Percentiles rank a stretch among this genome's conserved stretches.
These are phyloP conservation scores for Chaetoceros tenuissimus DNA, from an alignment of 108 stramenopile species.

Conservation along the genomic window DNA sequence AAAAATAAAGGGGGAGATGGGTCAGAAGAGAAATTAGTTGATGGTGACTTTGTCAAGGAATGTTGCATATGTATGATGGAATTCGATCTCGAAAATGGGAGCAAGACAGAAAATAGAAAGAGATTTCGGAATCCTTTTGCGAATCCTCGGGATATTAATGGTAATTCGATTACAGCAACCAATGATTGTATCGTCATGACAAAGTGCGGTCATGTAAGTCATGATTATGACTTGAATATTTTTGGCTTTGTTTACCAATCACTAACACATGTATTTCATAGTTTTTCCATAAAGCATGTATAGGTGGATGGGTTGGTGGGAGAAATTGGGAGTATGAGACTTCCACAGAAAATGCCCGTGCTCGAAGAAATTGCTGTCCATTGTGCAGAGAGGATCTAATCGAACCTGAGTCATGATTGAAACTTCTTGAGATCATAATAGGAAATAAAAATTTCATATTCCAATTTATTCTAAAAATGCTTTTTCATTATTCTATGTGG, in stretches of 20 bases:
- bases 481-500: too few species aligned
- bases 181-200: constrained; percentile 37
- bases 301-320: constrained; percentile 50
- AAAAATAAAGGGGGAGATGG: constrained; percentile 1
- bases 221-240: too few species aligned
- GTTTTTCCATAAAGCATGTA: constrained; percentile 43
- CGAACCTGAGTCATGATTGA: too few species aligned
- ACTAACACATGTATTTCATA: too few species aligned
- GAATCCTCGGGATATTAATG: not conserved
- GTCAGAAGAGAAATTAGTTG: not conserved
- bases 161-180: not conserved
- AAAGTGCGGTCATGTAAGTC: constrained; percentile 44
- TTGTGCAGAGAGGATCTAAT: constrained; percentile 50
- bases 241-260: too few species aligned
- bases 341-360: too few species aligned
- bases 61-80: constrained; percentile 71
- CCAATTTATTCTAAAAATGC: too few species aligned
- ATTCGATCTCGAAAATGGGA: constrained; percentile 15
- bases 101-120: constrained; percentile 4
- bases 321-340: constrained; percentile 32
- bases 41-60: constrained; percentile 27
- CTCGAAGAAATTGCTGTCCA: constrained; percentile 43
- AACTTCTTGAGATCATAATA: too few species aligned
- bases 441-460: too few species aligned
- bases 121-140: too few species aligned